Evolutionary conservation across 306 rosid species (phyloP).

Genomic region (Oxytropis ochrocephala): DNA sequence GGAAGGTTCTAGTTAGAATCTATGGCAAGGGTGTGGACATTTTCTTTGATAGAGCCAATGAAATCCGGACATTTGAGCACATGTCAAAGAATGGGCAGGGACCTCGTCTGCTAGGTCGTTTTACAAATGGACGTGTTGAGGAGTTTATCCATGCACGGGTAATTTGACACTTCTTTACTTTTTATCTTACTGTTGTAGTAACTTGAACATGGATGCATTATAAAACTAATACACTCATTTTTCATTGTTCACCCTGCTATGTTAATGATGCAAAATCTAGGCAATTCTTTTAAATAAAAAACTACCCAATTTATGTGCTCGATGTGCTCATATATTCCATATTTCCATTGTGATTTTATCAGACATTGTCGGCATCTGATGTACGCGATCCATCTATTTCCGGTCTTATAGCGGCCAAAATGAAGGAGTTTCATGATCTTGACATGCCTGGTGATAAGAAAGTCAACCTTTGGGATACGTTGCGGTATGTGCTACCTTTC

Average conservation of each 20-base stretch:
- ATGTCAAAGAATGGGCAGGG: slow-evolving; percentile 83
- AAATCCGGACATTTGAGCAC: slow-evolving; percentile 64
- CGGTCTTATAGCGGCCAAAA: slow-evolving; percentile 64
- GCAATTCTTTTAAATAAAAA: neutral
- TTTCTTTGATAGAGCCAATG: slow-evolving; percentile 61
- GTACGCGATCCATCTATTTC: slow-evolving; percentile 55
- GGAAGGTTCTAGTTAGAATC: slow-evolving; percentile 71
- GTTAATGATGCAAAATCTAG: neutral
- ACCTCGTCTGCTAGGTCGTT: slow-evolving; percentile 69
- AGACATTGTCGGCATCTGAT: slow-evolving; percentile 85
- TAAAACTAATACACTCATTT: neutral
- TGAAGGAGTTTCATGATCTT: slow-evolving; percentile 79
- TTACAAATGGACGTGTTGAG: slow-evolving; percentile 75
- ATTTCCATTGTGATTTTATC: slow-evolving; percentile 19
- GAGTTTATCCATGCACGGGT: slow-evolving; percentile 89
- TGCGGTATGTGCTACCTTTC: slow-evolving; percentile 48
- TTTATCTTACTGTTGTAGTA: neutral
- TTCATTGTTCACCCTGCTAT: neutral
- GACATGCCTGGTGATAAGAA: slow-evolving; percentile 68
- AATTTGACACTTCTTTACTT: neutral
- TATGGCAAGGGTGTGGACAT: slow-evolving; percentile 80
- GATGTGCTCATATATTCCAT: neutral
- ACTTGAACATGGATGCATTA: neutral
- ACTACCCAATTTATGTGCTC: slow-evolving; percentile 1
- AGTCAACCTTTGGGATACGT: slow-evolving; percentile 53